Conservation (phyloP, 495 filamentous ascomycete species). For the Aspergillus olivimuriae region DNA sequence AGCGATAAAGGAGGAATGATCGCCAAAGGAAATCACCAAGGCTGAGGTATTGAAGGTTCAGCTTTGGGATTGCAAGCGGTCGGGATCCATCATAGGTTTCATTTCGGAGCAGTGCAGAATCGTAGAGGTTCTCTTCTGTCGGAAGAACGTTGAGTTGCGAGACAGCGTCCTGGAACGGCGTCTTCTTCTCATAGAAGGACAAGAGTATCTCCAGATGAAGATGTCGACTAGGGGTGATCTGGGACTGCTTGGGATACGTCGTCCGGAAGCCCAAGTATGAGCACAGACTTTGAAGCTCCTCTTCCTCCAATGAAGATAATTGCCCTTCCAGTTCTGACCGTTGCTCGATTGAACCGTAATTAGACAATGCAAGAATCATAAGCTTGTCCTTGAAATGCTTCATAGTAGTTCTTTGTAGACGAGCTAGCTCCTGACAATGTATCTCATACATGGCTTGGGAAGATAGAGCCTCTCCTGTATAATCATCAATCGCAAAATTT, state of each 20-base stretch:
- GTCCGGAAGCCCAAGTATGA: conserved; percentile 69
- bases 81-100: conserved; percentile 85
- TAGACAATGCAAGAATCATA: conserved; percentile 83
- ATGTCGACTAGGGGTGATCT: conserved; percentile 53
- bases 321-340: conserved; percentile 73
- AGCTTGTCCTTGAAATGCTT: conserved; percentile 86
- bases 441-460: conserved; percentile 67
- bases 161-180: conserved; percentile 76
- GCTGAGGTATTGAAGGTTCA: conserved; percentile 93
- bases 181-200: conserved; percentile 68
- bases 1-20: conserved; percentile 80
- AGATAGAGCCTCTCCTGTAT: conserved; percentile 70
- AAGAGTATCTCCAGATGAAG: conserved; percentile 74
- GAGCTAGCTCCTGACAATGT: conserved; percentile 70
- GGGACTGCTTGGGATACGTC: conserved; percentile 65
- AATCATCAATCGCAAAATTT: conserved; percentile 86
- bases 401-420: conserved; percentile 73
- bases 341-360: conserved; percentile 81
- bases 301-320: conserved; percentile 62
- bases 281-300: conserved; percentile 65
- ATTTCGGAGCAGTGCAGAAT: conserved; percentile 73
- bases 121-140: conserved; percentile 79
- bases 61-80: conserved; percentile 85
- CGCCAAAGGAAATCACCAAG: conserved; percentile 95
- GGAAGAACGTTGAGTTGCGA: conserved; percentile 68